Conservation (phyloP, 129 eudicot genomes). For the Ambrosia trifida region DNA sequence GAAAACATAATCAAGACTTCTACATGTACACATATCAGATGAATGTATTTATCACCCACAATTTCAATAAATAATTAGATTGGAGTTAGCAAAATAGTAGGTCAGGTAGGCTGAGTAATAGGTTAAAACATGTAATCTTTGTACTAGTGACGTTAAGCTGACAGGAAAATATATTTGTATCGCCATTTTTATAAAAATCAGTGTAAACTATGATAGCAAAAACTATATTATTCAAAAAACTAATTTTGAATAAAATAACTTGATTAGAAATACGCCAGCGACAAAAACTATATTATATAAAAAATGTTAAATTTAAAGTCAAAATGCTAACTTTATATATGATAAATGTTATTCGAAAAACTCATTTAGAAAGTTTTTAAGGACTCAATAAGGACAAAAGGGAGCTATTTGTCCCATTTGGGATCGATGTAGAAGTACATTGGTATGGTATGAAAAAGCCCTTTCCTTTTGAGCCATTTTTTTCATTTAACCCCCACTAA, state of each 20-base stretch:
- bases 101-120: too few relatives aligned
- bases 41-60: background rate
- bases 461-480: background rate
- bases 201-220: too few relatives aligned
- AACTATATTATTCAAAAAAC: too few relatives aligned
- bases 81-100: background rate
- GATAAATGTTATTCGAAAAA: background rate
- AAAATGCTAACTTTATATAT: background rate
- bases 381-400: background rate
- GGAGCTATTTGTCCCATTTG: background rate
- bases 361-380: background rate
- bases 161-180: constrained; percentile 1
- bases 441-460: background rate
- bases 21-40: background rate
- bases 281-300: background rate
- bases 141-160: background rate
- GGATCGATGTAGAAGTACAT: background rate
- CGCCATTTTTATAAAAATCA: background rate
- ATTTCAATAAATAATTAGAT: background rate
- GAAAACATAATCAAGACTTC: constrained; percentile 2
- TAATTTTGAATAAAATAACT: too few relatives aligned
- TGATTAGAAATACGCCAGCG: background rate
- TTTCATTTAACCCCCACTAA: background rate
- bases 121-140: background rate
- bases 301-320: too few relatives aligned